Conservation (phyloP, 345 rosid species). For the Rubroshorea leprosula region DNA sequence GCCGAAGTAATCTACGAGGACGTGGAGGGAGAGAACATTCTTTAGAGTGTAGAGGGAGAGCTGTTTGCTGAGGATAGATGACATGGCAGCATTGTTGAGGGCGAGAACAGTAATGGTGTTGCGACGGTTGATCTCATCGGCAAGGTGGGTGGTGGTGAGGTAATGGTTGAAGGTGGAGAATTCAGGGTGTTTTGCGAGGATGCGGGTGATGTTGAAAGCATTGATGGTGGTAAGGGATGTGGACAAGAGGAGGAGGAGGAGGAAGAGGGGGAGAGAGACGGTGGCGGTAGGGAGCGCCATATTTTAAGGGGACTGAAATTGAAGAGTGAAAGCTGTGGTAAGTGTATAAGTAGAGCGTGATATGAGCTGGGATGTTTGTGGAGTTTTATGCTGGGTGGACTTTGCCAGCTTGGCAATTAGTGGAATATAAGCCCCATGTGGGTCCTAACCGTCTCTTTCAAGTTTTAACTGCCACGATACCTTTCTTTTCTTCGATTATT, state of each 20-base stretch:
- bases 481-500: no score
- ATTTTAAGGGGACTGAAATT: not conserved
- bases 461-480: no score
- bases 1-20: conserved; percentile 86
- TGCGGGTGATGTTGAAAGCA: conserved; percentile 77
- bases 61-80: conserved; percentile 51
- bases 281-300: conserved; percentile 24
- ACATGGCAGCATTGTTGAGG: conserved; percentile 83
- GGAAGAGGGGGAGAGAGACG: conserved; percentile 16
- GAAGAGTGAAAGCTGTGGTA: not conserved
- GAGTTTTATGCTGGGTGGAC: conserved; percentile 9
- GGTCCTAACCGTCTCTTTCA: no score
- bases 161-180: conserved; percentile 96
- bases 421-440: not conserved
- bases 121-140: conserved; percentile 74
- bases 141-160: conserved; percentile 79
- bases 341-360: conserved; percentile 19
- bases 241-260: conserved; percentile 22
- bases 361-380: conserved; percentile 1
- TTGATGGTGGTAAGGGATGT: conserved; percentile 19
- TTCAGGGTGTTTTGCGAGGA: conserved; percentile 66
- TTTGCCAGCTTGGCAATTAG: conserved; percentile 28
- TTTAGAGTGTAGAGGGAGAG: conserved; percentile 60
- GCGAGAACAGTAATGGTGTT: conserved; percentile 83
- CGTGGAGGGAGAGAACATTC: conserved; percentile 83